phyloP scores from a whole-genome alignment of 1,139 yeast genomes.

The Hanseniaspora uvarum region DNA sequence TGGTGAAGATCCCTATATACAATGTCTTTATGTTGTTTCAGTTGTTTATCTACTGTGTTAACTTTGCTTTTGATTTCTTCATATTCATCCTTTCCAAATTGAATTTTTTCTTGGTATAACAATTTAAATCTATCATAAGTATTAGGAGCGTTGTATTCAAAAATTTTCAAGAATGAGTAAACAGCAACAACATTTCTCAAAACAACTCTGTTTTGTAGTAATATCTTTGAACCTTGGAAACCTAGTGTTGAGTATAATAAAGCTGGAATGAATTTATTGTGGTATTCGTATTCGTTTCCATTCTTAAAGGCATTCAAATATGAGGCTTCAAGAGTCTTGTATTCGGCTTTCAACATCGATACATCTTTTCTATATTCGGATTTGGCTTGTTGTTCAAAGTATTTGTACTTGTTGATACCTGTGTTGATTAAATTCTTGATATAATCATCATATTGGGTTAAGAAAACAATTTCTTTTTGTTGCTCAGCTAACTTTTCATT shows the following conservation, averaged over 20 bases:
- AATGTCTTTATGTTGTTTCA: not conserved
- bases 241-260: slow-evolving; percentile 13
- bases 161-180: slow-evolving; percentile 4
- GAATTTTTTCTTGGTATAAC: not conserved
- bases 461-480: not conserved
- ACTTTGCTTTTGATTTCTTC: not conserved
- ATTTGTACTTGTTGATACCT: slow-evolving; percentile 5
- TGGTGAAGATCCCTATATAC: not conserved
- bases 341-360: slow-evolving; percentile 6
- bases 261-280: slow-evolving; percentile 15
- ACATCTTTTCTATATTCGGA: slow-evolving; percentile 14
- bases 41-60: not conserved
- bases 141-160: slow-evolving; percentile 14
- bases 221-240: slow-evolving; percentile 14
- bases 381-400: slow-evolving; percentile 1
- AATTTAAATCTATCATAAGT: slow-evolving; percentile 11
- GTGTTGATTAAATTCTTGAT: slow-evolving; percentile 1
- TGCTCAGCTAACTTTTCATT: slow-evolving; percentile 6
- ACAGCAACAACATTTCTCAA: slow-evolving; percentile 14
- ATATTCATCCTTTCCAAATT: not conserved
- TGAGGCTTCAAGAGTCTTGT: not conserved
- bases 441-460: slow-evolving; percentile 12
- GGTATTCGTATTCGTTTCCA: slow-evolving; percentile 16
- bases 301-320: not conserved
- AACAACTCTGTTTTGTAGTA: slow-evolving; percentile 7